Conservation (phyloP, 176 grass and related monocot genomes). For the Cenchrus fungigraminus region DNA sequence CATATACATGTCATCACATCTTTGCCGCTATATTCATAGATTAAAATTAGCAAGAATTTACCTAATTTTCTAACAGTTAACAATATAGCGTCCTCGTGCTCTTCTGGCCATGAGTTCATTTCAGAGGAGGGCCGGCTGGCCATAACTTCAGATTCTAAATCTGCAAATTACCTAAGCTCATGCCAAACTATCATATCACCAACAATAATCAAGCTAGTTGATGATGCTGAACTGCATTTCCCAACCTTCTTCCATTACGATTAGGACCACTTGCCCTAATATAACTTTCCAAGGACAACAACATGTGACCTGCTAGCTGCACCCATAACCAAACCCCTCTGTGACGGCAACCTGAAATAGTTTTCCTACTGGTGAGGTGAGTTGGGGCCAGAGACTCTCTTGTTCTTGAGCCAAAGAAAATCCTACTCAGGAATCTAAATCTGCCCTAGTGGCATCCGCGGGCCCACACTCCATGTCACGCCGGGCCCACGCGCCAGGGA, state of each 20-base stretch:
- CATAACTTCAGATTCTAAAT: slow-evolving; percentile 1
- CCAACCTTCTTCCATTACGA: not conserved
- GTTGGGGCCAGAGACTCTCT: not conserved
- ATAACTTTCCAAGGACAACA: slow-evolving; percentile 19
- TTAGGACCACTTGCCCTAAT: slow-evolving; percentile 18
- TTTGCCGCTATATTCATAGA: too few relatives aligned
- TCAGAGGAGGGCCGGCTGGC: not conserved
- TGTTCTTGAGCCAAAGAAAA: slow-evolving; percentile 4
- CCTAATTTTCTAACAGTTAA: not conserved
- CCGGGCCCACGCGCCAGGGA: not conserved
- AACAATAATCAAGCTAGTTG: not conserved
- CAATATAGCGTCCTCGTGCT: not conserved
- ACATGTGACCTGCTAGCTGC: slow-evolving; percentile 20
- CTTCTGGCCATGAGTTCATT: not conserved
- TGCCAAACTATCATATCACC: not conserved
- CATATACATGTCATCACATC: too few relatives aligned
- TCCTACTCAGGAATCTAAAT: slow-evolving; percentile 30
- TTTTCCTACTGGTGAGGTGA: not conserved
- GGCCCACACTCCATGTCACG: slow-evolving; percentile 22
- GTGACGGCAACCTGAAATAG: not conserved
- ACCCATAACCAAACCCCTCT: not conserved
- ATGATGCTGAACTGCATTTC: not conserved
- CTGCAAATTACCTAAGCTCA: not conserved
- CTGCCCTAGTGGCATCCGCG: not conserved
- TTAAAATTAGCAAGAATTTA: too few relatives aligned